These are phyloP conservation scores for Mycena sanguinolenta DNA, from an alignment of 768 basidiomycete genomes.

Conservation along the genomic window DNA sequence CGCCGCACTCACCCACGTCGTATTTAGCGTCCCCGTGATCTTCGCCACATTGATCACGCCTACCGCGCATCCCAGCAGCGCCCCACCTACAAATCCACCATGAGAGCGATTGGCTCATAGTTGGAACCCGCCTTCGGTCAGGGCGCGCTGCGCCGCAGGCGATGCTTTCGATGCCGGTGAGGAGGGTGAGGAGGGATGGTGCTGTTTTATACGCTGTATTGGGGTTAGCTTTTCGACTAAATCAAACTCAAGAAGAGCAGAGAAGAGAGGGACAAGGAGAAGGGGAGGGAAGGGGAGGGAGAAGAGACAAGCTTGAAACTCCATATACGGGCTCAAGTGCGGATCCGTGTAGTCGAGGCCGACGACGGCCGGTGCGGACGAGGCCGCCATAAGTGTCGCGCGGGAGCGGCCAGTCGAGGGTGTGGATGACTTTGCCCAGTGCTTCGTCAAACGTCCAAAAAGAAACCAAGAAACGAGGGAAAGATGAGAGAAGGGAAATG, in stretches of 20 bases:
- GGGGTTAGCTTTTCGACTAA: too few relatives aligned
- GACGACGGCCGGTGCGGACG: slow-evolving; percentile 90
- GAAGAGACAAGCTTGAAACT: too few relatives aligned
- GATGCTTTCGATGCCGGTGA: slow-evolving; percentile 71
- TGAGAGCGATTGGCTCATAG: too few relatives aligned
- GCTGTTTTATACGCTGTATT: too few relatives aligned
- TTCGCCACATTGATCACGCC: slow-evolving; percentile 97
- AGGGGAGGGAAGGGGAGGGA: too few relatives aligned
- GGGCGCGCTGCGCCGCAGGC: slow-evolving; percentile 90
- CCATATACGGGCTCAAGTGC: slow-evolving; percentile 73
- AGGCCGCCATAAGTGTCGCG: slow-evolving; percentile 88
- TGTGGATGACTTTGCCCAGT: slow-evolving; percentile 87
- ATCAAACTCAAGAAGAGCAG: too few relatives aligned
- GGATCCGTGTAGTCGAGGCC: slow-evolving; percentile 99
- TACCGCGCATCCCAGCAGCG: too few relatives aligned
- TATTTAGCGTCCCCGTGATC: slow-evolving; percentile 98
- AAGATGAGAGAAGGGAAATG: too few relatives aligned
- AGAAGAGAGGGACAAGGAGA: too few relatives aligned
- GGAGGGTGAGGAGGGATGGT: slow-evolving; percentile 78
- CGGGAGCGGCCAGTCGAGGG: slow-evolving; percentile 94
- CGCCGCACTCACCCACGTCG: slow-evolving; percentile 77
- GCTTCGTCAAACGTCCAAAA: too few relatives aligned
- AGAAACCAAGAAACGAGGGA: too few relatives aligned
- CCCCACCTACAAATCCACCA: slow-evolving; percentile 83
- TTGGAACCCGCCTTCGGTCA: slow-evolving; percentile 96